Conservation (phyloP, 1,139 yeast species). For the Kazachstania sp. region DNA sequence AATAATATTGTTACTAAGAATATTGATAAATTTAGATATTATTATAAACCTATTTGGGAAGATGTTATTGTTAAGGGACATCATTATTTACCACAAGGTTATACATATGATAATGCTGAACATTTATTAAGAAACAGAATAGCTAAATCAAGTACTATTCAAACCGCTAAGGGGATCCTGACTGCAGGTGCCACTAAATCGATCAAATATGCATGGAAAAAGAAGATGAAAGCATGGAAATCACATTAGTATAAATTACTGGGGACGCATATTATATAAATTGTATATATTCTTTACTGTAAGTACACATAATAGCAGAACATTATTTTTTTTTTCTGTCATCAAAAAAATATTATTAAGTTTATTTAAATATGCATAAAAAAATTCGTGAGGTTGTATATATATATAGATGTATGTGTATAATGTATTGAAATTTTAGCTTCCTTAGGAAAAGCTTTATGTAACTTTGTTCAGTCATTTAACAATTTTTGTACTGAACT, state of each 20-base stretch:
- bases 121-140: constrained; percentile 51
- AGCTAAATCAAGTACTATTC: constrained; percentile 59
- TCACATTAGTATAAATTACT: not conserved
- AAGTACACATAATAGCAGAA: not conserved
- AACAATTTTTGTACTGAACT: constrained; percentile 20
- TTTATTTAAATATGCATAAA: too few species aligned
- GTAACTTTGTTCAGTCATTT: constrained; percentile 11
- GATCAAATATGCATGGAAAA: constrained; percentile 69
- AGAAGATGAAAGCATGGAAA: constrained; percentile 34
- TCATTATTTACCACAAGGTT: constrained; percentile 33
- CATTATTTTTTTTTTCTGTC: too few species aligned
- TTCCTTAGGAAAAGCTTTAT: too few species aligned
- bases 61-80: constrained; percentile 34
- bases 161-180: constrained; percentile 71
- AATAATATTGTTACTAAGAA: constrained; percentile 78
- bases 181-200: constrained; percentile 81
- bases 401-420: not conserved
- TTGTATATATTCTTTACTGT: constrained; percentile 1
- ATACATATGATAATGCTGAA: constrained; percentile 31
- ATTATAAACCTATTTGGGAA: constrained; percentile 60
- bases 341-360: too few species aligned
- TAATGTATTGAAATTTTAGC: not conserved
- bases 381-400: not conserved
- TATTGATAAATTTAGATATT: constrained; percentile 51
- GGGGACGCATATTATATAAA: not conserved